phyloP scores from a whole-genome alignment of 257 asterid genomes.

The Solanum paucissectum region DNA sequence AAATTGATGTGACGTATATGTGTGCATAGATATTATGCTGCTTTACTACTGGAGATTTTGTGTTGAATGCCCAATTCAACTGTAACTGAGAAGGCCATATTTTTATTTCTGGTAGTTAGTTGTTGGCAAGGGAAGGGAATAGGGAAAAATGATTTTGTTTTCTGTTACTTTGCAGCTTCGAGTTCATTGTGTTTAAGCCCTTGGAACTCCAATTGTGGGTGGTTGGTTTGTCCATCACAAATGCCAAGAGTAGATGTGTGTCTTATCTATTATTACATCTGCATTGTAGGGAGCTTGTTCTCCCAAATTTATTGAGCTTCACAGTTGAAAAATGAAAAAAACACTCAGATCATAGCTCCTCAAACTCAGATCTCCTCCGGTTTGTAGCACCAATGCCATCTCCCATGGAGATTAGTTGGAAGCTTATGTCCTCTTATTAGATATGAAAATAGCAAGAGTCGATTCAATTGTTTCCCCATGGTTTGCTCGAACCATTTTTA shows the following conservation, averaged over 20 bases:
- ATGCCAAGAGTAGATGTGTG: slow-evolving; percentile 82
- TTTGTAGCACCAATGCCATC: slow-evolving; percentile 86
- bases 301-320: slow-evolving; percentile 49
- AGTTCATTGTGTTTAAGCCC: slow-evolving; percentile 94
- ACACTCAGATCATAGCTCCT: slow-evolving; percentile 11
- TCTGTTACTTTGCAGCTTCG: slow-evolving; percentile 46
- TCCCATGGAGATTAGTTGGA: slow-evolving; percentile 96
- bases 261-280: slow-evolving; percentile 68
- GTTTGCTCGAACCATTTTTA: no score
- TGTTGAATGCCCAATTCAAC: background rate
- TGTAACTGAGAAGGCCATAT: background rate
- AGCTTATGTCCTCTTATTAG: slow-evolving; percentile 61
- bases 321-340: slow-evolving; percentile 5
- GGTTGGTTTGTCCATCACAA: slow-evolving; percentile 78
- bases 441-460: slow-evolving; percentile 4
- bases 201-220: slow-evolving; percentile 54
- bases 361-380: slow-evolving; percentile 49
- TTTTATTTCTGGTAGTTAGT: background rate
- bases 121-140: background rate
- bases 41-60: background rate
- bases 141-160: background rate
- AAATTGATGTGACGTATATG: no score
- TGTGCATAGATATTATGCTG: background rate
- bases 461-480: no score
- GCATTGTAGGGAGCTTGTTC: slow-evolving; percentile 77